Evolutionary conservation across 441 rosid species (phyloP).

Genomic region (Populus hybrid): DNA sequence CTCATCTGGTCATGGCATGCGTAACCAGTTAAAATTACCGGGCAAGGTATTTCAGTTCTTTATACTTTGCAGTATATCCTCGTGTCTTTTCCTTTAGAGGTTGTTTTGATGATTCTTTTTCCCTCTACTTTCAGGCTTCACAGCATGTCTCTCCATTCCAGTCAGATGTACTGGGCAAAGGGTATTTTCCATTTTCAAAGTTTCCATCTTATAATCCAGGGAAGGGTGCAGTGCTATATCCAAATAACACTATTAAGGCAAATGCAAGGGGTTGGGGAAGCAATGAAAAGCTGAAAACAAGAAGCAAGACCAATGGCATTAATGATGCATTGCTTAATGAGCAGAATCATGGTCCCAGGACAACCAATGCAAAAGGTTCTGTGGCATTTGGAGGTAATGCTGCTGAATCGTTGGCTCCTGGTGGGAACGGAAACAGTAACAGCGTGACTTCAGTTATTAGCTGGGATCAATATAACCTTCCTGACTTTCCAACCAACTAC

Average conservation of each 20-base stretch:
- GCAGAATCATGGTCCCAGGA: slow-evolving; percentile 54
- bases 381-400: slow-evolving; percentile 34
- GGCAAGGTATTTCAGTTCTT: slow-evolving; percentile 31
- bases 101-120: background rate
- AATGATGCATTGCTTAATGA: slow-evolving; percentile 35
- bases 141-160: slow-evolving; percentile 23
- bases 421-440: slow-evolving; percentile 45
- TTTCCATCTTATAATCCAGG: slow-evolving; percentile 33
- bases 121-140: slow-evolving; percentile 10
- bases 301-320: slow-evolving; percentile 31
- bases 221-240: slow-evolving; percentile 28
- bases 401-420: slow-evolving; percentile 26
- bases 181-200: slow-evolving; percentile 23
- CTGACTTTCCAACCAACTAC: slow-evolving; percentile 48
- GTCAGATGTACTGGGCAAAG: slow-evolving; percentile 21
- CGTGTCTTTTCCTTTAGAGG: background rate
- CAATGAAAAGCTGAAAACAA: slow-evolving; percentile 36
- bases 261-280: slow-evolving; percentile 30
- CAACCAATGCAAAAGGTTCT: slow-evolving; percentile 39
- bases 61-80: slow-evolving; percentile 3
- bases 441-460: slow-evolving; percentile 47
- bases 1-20: slow-evolving; percentile 25
- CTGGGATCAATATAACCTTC: slow-evolving; percentile 62
- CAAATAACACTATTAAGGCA: slow-evolving; percentile 22
- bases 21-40: slow-evolving; percentile 33